Conservation (phyloP, 768 basidiomycete genomes). For the Pilatotrama ljubarskyi region DNA sequence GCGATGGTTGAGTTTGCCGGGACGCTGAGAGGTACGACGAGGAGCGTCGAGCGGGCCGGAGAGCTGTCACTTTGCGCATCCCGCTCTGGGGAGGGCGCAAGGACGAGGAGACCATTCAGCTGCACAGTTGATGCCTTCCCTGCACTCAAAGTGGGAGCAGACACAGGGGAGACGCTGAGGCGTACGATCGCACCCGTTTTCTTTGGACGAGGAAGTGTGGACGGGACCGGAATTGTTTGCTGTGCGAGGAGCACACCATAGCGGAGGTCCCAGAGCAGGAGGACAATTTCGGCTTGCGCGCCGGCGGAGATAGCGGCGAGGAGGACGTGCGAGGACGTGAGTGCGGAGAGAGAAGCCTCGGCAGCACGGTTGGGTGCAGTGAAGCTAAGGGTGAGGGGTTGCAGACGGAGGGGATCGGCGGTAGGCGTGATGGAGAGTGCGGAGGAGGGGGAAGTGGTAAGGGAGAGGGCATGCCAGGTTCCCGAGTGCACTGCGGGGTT, state of each 20-base stretch:
- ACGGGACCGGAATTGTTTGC: conserved; percentile 29
- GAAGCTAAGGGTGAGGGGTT: conserved; percentile 25
- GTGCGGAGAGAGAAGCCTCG: conserved; percentile 28
- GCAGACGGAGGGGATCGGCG: conserved; percentile 24
- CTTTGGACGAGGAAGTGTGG: conserved; percentile 25
- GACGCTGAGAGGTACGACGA: conserved; percentile 58
- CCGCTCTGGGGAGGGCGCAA: conserved; percentile 15
- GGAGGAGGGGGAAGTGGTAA: conserved; percentile 6
- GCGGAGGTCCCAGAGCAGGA: conserved; percentile 37
- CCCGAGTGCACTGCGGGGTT: conserved; percentile 21
- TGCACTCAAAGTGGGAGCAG: not conserved
- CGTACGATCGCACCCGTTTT: conserved; percentile 20
- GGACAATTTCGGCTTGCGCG: conserved; percentile 25
- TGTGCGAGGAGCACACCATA: conserved; percentile 35
- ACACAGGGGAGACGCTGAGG: conserved; percentile 11
- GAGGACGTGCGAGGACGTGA: conserved; percentile 34
- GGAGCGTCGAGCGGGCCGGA: conserved; percentile 46
- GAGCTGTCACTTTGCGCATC: conserved; percentile 10
- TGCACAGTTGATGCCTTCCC: conserved; percentile 1
- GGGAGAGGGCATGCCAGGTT: conserved; percentile 22
- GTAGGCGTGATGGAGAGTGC: conserved; percentile 11
- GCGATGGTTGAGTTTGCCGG: conserved; percentile 62
- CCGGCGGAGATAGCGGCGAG: conserved; percentile 27
- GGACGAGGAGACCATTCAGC: conserved; percentile 21
- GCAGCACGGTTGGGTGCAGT: conserved; percentile 11